Conservation (phyloP, 805 yeast species). For the Ogataea sp. region DNA sequence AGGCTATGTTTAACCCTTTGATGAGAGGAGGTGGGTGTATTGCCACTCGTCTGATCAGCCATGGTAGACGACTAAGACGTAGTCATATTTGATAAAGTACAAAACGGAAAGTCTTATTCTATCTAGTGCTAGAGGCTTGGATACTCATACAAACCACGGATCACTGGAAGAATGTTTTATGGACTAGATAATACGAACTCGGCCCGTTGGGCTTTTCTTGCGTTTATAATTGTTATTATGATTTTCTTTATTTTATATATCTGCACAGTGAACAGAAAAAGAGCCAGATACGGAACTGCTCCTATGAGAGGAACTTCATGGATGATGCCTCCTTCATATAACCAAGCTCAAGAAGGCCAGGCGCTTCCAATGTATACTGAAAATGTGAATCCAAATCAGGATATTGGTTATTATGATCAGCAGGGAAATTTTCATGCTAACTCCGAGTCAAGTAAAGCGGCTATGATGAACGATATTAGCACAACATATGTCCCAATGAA, state of each 20-base stretch:
- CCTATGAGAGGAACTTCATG: slow-evolving; percentile 75
- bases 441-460: neutral
- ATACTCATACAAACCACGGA: no score
- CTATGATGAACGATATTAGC: neutral
- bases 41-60: no score
- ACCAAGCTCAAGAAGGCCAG: slow-evolving; percentile 52
- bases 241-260: slow-evolving; percentile 41
- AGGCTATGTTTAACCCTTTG: no score
- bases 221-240: slow-evolving; percentile 43
- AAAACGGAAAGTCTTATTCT: no score
- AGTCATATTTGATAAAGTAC: no score
- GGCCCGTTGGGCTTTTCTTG: slow-evolving; percentile 42
- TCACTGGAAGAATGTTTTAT: no score
- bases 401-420: slow-evolving; percentile 70
- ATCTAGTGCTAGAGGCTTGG: no score
- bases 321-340: slow-evolving; percentile 81
- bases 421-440: slow-evolving; percentile 36
- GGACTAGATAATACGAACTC: neutral
- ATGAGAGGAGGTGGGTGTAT: no score
- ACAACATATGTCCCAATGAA: slow-evolving; percentile 1
- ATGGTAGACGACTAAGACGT: no score
- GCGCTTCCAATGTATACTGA: slow-evolving; percentile 63
- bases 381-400: slow-evolving; percentile 53
- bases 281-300: slow-evolving; percentile 41
- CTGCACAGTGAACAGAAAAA: slow-evolving; percentile 43